Percentiles rank a stretch among this genome's conserved stretches.
phyloP scores from a whole-genome alignment of 73 alveolate genomes.

The Paramecium biaurelia region DNA sequence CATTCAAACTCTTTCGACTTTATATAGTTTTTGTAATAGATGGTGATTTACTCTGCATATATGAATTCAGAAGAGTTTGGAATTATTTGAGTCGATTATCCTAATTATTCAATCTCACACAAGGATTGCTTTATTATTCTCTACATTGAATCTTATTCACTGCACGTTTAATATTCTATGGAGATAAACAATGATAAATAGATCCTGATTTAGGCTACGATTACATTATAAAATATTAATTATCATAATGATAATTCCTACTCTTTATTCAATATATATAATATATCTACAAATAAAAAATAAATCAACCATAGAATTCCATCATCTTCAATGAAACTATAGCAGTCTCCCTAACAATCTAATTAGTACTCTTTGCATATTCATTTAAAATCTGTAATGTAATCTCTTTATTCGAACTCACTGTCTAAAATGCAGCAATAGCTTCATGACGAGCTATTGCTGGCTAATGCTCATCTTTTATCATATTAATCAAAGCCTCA shows the following conservation, averaged over 20 bases:
- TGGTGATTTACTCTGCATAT: neutral
- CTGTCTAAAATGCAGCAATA: conserved; percentile 18
- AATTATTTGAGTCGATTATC: neutral
- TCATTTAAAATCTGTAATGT: neutral
- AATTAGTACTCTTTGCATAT: neutral
- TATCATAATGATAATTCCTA: neutral
- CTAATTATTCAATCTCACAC: neutral
- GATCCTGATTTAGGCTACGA: neutral
- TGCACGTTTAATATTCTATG: neutral
- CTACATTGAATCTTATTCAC: neutral
- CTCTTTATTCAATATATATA: neutral
- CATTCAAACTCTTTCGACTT: conserved; percentile 12
- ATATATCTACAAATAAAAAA: neutral
- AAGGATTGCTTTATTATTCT: neutral
- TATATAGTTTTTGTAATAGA: neutral
- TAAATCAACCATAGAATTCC: neutral
- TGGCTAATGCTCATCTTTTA: neutral
- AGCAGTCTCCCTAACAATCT: conserved; percentile 3
- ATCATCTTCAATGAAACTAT: neutral
- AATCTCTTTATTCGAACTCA: neutral
- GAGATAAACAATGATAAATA: neutral
- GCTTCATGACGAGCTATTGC: conserved; percentile 47
- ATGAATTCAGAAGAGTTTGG: neutral
- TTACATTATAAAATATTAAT: neutral
- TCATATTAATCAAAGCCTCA: neutral